These are phyloP conservation scores for Russula compacta DNA, from an alignment of 768 basidiomycete genomes.

Conservation along the genomic window DNA sequence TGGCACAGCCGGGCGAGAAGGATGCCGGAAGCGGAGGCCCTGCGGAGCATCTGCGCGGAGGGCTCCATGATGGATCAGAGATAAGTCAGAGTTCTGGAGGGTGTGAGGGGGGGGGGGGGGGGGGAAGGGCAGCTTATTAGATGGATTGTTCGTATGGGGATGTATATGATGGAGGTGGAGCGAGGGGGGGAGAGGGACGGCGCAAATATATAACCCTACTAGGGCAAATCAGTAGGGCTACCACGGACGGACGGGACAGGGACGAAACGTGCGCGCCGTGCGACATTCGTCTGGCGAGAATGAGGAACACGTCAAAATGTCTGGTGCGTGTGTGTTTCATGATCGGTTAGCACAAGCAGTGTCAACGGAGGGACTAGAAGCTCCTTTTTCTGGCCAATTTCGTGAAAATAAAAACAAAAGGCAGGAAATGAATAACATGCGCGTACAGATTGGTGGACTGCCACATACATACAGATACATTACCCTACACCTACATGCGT, in stretches of 20 bases:
- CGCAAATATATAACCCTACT: constrained; percentile 12
- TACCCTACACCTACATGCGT: constrained; percentile 15
- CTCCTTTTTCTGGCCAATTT: constrained; percentile 14
- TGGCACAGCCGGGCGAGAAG: background rate
- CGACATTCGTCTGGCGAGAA: constrained; percentile 13
- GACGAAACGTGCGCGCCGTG: constrained; percentile 13
- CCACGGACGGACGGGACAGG: background rate
- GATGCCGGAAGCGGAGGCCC: background rate
- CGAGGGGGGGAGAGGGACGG: background rate
- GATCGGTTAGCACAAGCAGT: constrained; percentile 16
- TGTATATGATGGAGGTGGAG: background rate
- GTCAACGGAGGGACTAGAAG: constrained; percentile 2
- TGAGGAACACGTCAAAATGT: constrained; percentile 14
- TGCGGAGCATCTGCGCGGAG: background rate
- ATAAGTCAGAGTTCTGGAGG: background rate
- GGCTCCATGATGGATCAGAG: background rate
- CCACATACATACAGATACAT: constrained; percentile 8
- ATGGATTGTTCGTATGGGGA: background rate
- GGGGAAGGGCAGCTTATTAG: background rate
- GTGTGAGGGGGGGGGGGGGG: background rate
- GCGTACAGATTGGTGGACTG: constrained; percentile 15
- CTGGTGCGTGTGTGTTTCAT: constrained; percentile 6
- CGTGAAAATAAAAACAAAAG: constrained; percentile 1
- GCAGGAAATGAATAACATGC: constrained; percentile 16
- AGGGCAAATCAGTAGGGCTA: background rate